Percentiles rank a stretch among this genome's conserved stretches.
These are phyloP conservation scores for Eucalyptus pumila DNA, from an alignment of 345 rosid species.

Conservation along the genomic window DNA sequence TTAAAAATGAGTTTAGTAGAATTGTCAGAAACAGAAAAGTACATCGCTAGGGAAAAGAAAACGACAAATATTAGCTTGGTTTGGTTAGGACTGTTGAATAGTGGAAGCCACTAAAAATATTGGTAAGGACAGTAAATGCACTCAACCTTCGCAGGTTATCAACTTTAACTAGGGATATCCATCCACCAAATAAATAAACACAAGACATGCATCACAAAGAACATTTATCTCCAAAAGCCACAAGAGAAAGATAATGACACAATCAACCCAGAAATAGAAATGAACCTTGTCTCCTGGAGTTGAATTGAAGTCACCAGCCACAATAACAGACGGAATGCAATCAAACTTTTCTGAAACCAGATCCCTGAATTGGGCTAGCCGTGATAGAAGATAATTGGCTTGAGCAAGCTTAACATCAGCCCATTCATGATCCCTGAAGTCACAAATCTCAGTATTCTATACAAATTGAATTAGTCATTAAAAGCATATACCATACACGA, in stretches of 20 bases:
- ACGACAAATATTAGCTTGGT: not conserved
- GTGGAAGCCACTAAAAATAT: not conserved
- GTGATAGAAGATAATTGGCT: constrained; percentile 64
- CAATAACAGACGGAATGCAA: constrained; percentile 45
- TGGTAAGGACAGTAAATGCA: not conserved
- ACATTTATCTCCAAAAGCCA: not conserved
- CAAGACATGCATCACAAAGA: not conserved
- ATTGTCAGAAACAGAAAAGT: not conserved
- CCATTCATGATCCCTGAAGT: constrained; percentile 79
- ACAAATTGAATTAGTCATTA: not conserved
- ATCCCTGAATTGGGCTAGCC: constrained; percentile 48
- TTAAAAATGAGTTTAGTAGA: not conserved
- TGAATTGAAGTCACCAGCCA: constrained; percentile 97
- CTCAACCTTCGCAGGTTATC: not conserved
- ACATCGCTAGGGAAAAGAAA: not conserved
- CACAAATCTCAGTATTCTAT: not conserved
- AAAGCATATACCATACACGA: not conserved
- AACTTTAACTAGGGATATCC: not conserved
- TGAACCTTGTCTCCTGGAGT: constrained; percentile 70
- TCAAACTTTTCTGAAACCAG: constrained; percentile 45
- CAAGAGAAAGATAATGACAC: not conserved
- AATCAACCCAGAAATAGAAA: not conserved
- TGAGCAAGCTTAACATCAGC: constrained; percentile 97
- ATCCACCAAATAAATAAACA: not conserved
- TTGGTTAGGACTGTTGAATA: not conserved